Conservation (phyloP, 768 basidiomycete genomes). For the Russula sp. region DNA sequence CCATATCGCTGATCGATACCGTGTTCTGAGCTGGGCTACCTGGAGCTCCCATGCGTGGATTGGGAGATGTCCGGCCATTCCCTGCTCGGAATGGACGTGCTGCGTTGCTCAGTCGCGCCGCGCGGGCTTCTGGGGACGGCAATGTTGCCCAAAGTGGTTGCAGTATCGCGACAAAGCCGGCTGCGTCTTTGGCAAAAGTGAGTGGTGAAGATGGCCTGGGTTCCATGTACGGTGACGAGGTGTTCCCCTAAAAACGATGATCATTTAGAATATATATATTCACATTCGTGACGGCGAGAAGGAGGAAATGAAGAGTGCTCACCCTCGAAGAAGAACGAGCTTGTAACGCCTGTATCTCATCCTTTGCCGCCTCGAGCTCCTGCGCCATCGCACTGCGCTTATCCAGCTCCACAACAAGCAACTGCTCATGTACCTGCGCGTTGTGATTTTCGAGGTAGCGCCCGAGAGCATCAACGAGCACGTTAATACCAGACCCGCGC, state of each 20-base stretch:
- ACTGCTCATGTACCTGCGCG: conserved; percentile 39
- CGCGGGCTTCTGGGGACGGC: conserved; percentile 81
- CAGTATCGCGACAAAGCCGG: conserved; percentile 58
- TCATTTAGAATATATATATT: neutral
- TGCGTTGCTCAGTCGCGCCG: conserved; percentile 53
- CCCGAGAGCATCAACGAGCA: conserved; percentile 33
- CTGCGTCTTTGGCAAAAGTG: conserved; percentile 45
- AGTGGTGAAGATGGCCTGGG: conserved; percentile 29
- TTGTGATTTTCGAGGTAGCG: conserved; percentile 39
- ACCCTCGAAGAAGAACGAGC: neutral
- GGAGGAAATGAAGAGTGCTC: conserved; percentile 36
- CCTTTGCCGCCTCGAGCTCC: conserved; percentile 34
- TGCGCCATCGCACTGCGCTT: conserved; percentile 18
- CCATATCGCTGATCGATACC: conserved; percentile 73
- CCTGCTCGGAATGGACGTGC: conserved; percentile 46
- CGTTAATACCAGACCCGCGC: conserved; percentile 33
- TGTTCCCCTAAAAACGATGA: conserved; percentile 17
- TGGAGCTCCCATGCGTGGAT: conserved; percentile 34
- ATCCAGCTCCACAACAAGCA: conserved; percentile 38
- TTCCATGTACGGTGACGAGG: conserved; percentile 1
- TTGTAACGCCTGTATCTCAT: conserved; percentile 33
- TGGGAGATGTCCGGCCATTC: conserved; percentile 32
- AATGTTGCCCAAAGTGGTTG: conserved; percentile 76
- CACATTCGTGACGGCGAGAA: neutral
- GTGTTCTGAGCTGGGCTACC: conserved; percentile 40